Evolutionary conservation across 805 yeast species (phyloP).

Genomic region (Barnettozyma botsteinii): DNA sequence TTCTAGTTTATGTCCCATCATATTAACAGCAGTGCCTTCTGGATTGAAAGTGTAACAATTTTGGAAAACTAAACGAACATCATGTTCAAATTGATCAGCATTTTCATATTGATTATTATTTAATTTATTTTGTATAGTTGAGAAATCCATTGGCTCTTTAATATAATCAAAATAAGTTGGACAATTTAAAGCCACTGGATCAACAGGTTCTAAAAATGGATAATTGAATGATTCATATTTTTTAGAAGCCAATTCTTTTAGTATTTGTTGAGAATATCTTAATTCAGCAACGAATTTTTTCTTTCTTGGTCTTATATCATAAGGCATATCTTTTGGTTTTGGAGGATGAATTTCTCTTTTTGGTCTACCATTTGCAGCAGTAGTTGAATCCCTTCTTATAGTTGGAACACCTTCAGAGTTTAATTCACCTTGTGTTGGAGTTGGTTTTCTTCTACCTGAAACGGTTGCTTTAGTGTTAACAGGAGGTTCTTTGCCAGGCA

Average conservation of each 20-base stretch:
- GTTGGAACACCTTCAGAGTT: conserved; percentile 47
- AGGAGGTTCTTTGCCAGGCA: conserved; percentile 63
- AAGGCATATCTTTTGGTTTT: conserved; percentile 86
- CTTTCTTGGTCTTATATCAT: conserved; percentile 84
- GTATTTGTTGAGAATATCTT: conserved; percentile 73
- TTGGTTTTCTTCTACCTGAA: conserved; percentile 19
- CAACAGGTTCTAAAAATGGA: conserved; percentile 92
- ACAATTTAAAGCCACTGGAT: conserved; percentile 87
- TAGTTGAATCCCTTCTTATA: conserved; percentile 69
- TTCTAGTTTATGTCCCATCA: conserved; percentile 92
- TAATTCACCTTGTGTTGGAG: conserved; percentile 27
- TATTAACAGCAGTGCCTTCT: conserved; percentile 92
- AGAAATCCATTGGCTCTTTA: conserved; percentile 91
- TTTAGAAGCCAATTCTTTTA: conserved; percentile 77
- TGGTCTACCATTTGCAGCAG: conserved; percentile 68
- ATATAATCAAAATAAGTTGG: conserved; percentile 86
- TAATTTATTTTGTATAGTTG: conserved; percentile 74
- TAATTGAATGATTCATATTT: conserved; percentile 80
- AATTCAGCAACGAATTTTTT: conserved; percentile 88
- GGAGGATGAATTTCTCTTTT: conserved; percentile 97
- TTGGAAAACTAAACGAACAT: conserved; percentile 73
- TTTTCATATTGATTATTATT: conserved; percentile 83
- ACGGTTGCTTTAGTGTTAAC: conserved; percentile 6
- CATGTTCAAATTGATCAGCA: conserved; percentile 82
- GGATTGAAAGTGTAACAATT: conserved; percentile 94